phyloP scores from a whole-genome alignment of 202 grass and related monocot genomes.

The Panicum hallii region DNA sequence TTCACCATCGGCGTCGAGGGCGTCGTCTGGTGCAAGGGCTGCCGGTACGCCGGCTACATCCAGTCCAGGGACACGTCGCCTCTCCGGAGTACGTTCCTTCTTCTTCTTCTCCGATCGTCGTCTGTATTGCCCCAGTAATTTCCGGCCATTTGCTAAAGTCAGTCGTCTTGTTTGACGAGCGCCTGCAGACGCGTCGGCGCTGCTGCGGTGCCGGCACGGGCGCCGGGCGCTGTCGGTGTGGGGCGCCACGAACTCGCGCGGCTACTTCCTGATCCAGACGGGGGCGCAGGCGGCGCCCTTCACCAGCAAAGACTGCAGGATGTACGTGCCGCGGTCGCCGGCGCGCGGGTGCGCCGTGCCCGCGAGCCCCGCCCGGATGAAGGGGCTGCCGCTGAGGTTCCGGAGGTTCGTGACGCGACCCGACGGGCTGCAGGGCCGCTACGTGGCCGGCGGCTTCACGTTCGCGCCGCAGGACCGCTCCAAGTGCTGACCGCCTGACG shows the following conservation, averaged over 20 bases:
- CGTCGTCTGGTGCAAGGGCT: conserved; percentile 50
- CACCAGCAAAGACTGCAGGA: conserved; percentile 54
- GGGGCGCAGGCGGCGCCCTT: conserved; percentile 52
- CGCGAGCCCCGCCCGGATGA: conserved; percentile 29
- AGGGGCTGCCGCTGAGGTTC: conserved; percentile 53
- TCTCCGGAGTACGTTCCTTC: conserved; percentile 26
- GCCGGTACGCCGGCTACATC: conserved; percentile 48
- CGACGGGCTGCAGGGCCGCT: conserved; percentile 52
- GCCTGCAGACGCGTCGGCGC: conserved; percentile 46
- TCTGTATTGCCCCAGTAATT: too few relatives aligned
- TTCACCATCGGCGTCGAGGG: conserved; percentile 60
- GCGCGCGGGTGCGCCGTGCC: conserved; percentile 40
- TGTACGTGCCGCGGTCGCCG: conserved; percentile 57
- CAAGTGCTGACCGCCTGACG: conserved; percentile 29
- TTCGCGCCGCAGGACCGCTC: conserved; percentile 49
- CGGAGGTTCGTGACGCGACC: conserved; percentile 46
- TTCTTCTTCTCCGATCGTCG: not conserved
- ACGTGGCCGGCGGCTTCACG: conserved; percentile 50
- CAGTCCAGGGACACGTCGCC: conserved; percentile 55
- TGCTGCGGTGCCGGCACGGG: conserved; percentile 53
- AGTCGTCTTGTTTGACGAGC: too few relatives aligned
- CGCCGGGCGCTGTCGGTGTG: conserved; percentile 27
- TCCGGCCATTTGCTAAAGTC: too few relatives aligned
- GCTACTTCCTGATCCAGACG: conserved; percentile 76
- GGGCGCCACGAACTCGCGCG: conserved; percentile 45